These are phyloP conservation scores for Sutorius australiensis DNA, from an alignment of 768 basidiomycete genomes.

Conservation along the genomic window DNA sequence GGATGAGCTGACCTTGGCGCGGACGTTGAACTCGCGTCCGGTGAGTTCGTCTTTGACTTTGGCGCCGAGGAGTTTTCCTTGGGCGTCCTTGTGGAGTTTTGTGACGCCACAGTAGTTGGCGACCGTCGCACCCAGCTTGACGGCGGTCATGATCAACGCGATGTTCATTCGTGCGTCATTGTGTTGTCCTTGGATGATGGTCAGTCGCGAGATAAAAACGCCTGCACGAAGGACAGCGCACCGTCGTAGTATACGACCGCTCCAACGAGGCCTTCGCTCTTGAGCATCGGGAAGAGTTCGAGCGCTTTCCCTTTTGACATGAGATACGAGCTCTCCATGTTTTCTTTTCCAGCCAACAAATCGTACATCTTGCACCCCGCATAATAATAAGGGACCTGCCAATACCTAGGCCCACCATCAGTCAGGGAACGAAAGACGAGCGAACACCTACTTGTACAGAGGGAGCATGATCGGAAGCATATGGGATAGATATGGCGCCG, in stretches of 20 bases:
- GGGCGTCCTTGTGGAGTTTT: slow-evolving; percentile 60
- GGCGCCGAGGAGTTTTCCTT: slow-evolving; percentile 68
- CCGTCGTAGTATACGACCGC: slow-evolving; percentile 98
- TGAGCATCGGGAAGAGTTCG: slow-evolving; percentile 96
- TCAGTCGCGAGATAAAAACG: neutral
- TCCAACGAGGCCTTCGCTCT: slow-evolving; percentile 85
- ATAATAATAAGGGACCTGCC: slow-evolving; percentile 97
- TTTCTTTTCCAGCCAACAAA: slow-evolving; percentile 89
- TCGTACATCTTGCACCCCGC: slow-evolving; percentile 97
- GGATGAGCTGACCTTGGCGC: slow-evolving; percentile 53
- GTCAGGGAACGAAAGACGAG: neutral
- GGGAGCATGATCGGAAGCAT: slow-evolving; percentile 98
- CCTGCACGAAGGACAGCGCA: slow-evolving; percentile 28
- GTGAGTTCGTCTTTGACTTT: slow-evolving; percentile 78
- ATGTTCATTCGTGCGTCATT: slow-evolving; percentile 99
- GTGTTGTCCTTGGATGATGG: slow-evolving; percentile 69
- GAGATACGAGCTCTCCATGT: slow-evolving; percentile 93
- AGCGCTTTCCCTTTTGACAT: slow-evolving; percentile 93
- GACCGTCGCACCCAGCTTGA: slow-evolving; percentile 82
- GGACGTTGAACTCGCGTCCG: slow-evolving; percentile 76
- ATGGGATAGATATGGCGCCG: slow-evolving; percentile 86
- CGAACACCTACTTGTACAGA: slow-evolving; percentile 72
- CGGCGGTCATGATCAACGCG: slow-evolving; percentile 90
- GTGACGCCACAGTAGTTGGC: slow-evolving; percentile 91
- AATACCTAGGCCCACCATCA: slow-evolving; percentile 54